Evolutionary conservation across 2,329 filamentous ascomycete genomes (phyloP), one percentile per base, ranked within the genome.

Genomic region (Xylariaceae sp.): DNA sequence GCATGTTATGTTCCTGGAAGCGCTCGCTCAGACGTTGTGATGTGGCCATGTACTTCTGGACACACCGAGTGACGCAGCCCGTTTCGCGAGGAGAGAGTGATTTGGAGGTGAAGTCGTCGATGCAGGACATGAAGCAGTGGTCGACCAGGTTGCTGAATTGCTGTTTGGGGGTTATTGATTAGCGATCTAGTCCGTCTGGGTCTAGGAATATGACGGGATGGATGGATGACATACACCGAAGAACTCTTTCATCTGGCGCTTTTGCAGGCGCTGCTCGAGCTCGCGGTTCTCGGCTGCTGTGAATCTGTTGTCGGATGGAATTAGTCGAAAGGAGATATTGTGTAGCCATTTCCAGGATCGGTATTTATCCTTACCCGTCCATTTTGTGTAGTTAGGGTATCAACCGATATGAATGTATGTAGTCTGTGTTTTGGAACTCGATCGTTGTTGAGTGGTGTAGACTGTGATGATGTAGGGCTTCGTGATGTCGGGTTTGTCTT

Each of bases 51-150:
- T 88, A 88, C 77, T 98, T 98, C 72, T 93, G 86, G 52, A 97
- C 91, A 71, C 93, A 98, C 62, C 90, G 87, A 73, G 88, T 84
- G 62, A 97, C 83, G 74, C 93, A 98, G 67, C 87, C 85, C 64
- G 87, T 86, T 74, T 98, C 93, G 66, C 88, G 85, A 57, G 83
- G 80, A 53, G 87, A 85, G 56, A 98, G 82, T 39, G 89, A 88
- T 75, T 97, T 97, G 73, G 90, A 95, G 64, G 91, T 95, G 80
- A 98, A 98, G 77, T 97, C 91, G 71, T 91, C 92, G 72, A 98
- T 82, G 77, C 93, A 98, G 71, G 93, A 86, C 67, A 88, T 85
- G 79, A 98, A 98, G 82, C 93, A 98, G 72, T 85, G 80, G 68
- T 89, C 85, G 61, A 90, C 86, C 44, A 88, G 77, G 71, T 81